Conservation (phyloP, 768 basidiomycete genomes). For the Podaxis pistillaris region DNA sequence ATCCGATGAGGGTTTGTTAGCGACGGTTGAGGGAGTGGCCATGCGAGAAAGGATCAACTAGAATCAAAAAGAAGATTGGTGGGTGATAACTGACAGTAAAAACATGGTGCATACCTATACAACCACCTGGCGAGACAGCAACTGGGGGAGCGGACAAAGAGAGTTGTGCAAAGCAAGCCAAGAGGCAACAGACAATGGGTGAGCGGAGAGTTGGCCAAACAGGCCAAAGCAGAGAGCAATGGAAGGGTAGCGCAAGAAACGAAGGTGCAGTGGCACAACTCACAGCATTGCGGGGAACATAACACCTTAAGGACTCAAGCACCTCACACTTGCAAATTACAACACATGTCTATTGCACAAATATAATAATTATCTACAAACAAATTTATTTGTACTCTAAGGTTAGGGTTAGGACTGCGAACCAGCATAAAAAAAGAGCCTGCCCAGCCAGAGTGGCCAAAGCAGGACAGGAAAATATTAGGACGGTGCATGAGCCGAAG, state of each 20-base stretch:
- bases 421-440: constrained; percentile 28
- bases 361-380: background rate
- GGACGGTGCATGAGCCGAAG: constrained; percentile 74
- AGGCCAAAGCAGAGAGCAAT: constrained; percentile 30
- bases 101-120: background rate
- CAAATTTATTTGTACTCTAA: background rate
- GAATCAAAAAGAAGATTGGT: background rate
- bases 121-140: background rate
- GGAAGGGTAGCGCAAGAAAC: background rate
- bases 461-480: constrained; percentile 73
- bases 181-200: background rate
- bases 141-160: background rate
- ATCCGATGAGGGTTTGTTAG: constrained; percentile 26
- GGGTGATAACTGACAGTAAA: background rate
- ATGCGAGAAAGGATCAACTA: constrained; percentile 25
- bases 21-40: constrained; percentile 39
- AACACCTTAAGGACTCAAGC: background rate
- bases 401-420: constrained; percentile 18
- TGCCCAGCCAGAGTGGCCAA: constrained; percentile 58
- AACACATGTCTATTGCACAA: background rate
- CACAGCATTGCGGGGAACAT: background rate
- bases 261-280: background rate
- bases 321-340: background rate
- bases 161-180: background rate
- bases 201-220: constrained; percentile 27